Evolutionary conservation across 345 rosid genomes (phyloP).

Genomic region (Eucalyptus melliodora): DNA sequence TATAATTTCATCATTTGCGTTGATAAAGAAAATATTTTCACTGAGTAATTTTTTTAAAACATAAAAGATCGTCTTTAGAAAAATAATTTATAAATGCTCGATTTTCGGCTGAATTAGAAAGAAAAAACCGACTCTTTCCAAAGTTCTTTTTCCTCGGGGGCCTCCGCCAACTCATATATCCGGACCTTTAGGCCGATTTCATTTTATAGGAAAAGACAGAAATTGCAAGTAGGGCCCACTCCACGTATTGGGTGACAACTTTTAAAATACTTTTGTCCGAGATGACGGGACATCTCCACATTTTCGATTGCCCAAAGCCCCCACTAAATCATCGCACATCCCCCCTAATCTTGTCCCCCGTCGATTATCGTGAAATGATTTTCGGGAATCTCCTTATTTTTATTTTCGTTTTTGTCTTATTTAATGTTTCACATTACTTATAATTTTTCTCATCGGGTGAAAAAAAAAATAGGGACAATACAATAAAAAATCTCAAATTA

Average conservation of each 20-base stretch:
- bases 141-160: background rate
- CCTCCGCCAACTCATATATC: background rate
- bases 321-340: background rate
- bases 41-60: background rate
- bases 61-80: background rate
- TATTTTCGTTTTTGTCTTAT: background rate
- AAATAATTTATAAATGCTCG: background rate
- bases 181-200: background rate
- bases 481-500: no score
- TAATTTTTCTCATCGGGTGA: background rate
- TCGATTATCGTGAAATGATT: background rate
- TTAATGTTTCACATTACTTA: background rate
- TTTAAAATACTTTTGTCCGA: background rate
- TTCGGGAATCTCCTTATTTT: background rate
- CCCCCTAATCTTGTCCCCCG: background rate
- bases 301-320: background rate
- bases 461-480: background rate
- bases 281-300: background rate
- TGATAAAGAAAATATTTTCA: background rate
- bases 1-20: fast-evolving
- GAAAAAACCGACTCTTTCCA: background rate
- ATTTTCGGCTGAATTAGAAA: background rate
- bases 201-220: background rate
- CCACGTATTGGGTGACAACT: background rate
- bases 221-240: background rate